Evolutionary conservation across 345 rosid species (phyloP).

Genomic region (Dovyalis caffra): DNA sequence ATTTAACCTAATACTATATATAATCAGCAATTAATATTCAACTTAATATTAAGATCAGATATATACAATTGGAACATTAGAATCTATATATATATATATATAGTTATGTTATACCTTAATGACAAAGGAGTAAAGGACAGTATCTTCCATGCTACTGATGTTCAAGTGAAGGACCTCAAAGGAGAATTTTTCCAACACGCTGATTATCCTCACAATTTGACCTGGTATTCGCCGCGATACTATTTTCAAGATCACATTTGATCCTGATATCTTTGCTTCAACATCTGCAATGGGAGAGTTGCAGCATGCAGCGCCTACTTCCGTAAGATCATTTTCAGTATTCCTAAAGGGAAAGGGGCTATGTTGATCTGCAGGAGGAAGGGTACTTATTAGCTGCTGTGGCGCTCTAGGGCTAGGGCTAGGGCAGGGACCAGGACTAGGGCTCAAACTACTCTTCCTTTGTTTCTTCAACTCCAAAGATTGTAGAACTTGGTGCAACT

Average conservation of each 20-base stretch:
- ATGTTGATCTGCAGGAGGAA: constrained; percentile 30
- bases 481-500: constrained; percentile 74
- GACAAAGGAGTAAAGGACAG: constrained; percentile 78
- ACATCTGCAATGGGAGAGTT: constrained; percentile 87
- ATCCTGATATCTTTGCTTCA: constrained; percentile 84
- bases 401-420: constrained; percentile 49
- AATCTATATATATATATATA: no score
- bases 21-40: no score
- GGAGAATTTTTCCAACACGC: constrained; percentile 66
- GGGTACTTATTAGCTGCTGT: constrained; percentile 7
- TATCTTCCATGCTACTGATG: constrained; percentile 91
- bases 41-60: no score
- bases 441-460: constrained; percentile 72
- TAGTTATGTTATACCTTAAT: no score
- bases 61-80: no score
- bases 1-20: no score
- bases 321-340: constrained; percentile 30
- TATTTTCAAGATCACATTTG: constrained; percentile 70
- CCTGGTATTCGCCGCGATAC: constrained; percentile 54
- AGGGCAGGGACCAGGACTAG: constrained; percentile 49
- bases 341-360: constrained; percentile 20
- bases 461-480: constrained; percentile 84
- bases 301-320: constrained; percentile 57
- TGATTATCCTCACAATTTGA: constrained; percentile 68
- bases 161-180: constrained; percentile 81